Evolutionary conservation across 257 asterid species (phyloP), one percentile per base, ranked within the genome.

Genomic region (Nicotiana tabacum): DNA sequence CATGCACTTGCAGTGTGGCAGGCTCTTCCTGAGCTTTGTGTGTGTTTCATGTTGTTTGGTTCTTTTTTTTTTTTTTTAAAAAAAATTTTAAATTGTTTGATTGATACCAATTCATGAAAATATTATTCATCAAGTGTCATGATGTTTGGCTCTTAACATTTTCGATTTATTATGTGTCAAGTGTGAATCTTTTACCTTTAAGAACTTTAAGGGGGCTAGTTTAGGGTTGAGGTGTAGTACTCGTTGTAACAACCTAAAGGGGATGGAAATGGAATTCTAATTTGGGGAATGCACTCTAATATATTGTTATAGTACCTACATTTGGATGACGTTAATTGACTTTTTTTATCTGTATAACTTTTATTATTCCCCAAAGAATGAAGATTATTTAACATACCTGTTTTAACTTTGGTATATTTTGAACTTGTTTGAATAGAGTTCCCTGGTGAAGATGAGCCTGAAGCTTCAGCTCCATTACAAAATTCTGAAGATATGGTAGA

Each of bases 401-500:
- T 29, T 76, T 76, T 29, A 51, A 51, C 64, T 0, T 2, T 48
- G 61, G 43, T 48, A 74, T 77, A 46, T 29, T 84, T 67, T 64
- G 29, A 72, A 78, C 81, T 76, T 82, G 83, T 33, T 78, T 57
- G 12, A 85, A 79, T 84, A 95, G 99, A 91, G 85, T 85, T 92
- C 76, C 86, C 90, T 77, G 90, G 85, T 30, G 97, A 90, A 74
- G 98, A 92, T 66, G 98, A 87, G 79, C 86, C 93, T 77, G 97
- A 93, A 83, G 91, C 85, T 87, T 89, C 97, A 24, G 90, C 81
- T 82, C 93, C 98, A 67, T 85, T 83, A 67, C 91, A 87, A 82
- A 88, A 81, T 86, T 89, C 95, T 60, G 96, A 91, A 76, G 94
- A 87, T 66, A 82, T 84, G 37, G 92, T 74, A 78, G 96, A 91